A percentile compares a stretch with the other conserved stretches of the same genome.
These are phyloP conservation scores for Selaginella moellendorffii DNA, from an alignment of 75 land plant genomes.

Conservation along the genomic window DNA sequence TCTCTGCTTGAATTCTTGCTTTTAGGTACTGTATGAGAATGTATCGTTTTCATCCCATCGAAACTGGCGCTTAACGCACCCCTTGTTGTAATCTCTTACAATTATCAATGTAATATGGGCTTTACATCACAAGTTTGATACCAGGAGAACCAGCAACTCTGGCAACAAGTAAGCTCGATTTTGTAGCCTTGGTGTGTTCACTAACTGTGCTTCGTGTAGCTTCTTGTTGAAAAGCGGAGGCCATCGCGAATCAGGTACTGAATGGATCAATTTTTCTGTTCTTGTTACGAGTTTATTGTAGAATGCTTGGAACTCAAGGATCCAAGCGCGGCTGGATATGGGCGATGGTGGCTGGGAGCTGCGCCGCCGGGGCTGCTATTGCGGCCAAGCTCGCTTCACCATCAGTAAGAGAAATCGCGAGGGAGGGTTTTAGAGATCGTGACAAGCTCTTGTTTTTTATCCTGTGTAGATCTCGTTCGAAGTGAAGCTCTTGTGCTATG, in stretches of 20 bases:
- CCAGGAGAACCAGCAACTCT: too few species aligned
- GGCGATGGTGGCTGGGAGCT: not conserved
- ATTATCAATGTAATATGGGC: too few species aligned
- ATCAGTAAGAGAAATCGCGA: not conserved
- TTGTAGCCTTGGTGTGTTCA: too few species aligned
- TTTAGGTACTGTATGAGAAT: slow-evolving; percentile 21
- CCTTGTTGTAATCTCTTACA: not conserved
- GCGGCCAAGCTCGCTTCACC: not conserved
- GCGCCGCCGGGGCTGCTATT: not conserved
- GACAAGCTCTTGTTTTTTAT: not conserved
- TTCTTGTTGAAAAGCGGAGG: too few species aligned
- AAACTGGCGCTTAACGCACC: slow-evolving; percentile 20
- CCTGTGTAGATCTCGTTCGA: slow-evolving; percentile 8
- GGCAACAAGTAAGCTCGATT: too few species aligned
- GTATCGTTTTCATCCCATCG: not conserved
- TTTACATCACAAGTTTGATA: too few species aligned
- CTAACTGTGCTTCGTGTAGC: too few species aligned
- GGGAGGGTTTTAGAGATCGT: not conserved
- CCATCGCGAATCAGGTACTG: too few species aligned
- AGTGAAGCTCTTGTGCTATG: slow-evolving; percentile 41
- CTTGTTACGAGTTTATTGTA: too few species aligned
- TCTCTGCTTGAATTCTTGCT: not conserved
- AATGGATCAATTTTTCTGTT: too few species aligned
- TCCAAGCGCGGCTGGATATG: not conserved
- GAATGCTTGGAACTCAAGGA: too few species aligned